phyloP scores from a whole-genome alignment of 2,329 filamentous ascomycete genomes.

The Aspergillus hiratsukae region DNA sequence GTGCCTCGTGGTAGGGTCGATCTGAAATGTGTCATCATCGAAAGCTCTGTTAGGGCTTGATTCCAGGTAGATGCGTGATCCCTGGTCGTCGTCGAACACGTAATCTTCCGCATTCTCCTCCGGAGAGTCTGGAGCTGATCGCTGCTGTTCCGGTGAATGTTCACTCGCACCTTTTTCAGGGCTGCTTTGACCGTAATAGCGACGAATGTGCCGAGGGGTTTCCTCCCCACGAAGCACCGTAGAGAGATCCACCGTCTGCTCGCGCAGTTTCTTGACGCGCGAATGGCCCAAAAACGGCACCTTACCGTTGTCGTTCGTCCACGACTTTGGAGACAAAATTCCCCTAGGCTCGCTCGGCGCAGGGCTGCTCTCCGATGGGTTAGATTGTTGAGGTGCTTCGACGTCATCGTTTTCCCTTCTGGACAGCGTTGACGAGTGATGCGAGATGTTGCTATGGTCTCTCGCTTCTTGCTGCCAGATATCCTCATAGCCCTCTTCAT shows the following conservation, averaged over 20 bases:
- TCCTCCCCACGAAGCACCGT: slow-evolving; percentile 27
- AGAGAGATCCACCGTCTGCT: slow-evolving; percentile 34
- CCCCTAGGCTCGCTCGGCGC: slow-evolving; percentile 17
- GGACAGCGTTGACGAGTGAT: slow-evolving; percentile 18
- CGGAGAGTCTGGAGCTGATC: slow-evolving; percentile 11
- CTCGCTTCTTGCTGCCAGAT: slow-evolving; percentile 46
- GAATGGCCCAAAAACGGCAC: slow-evolving; percentile 28
- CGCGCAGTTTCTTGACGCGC: slow-evolving; percentile 29
- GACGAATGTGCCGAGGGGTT: slow-evolving; percentile 34
- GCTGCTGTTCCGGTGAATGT: slow-evolving; percentile 10
- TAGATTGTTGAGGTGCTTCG: slow-evolving; percentile 23
- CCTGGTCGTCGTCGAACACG: slow-evolving; percentile 16
- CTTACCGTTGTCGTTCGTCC: slow-evolving; percentile 24
- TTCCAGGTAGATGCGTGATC: slow-evolving; percentile 20
- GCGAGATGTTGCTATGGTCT: slow-evolving; percentile 31
- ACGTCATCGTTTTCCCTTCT: slow-evolving; percentile 16
- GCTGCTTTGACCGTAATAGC: slow-evolving; percentile 33
- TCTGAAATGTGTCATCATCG: slow-evolving; percentile 20
- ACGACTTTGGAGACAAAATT: slow-evolving; percentile 26
- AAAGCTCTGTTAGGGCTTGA: slow-evolving; percentile 22
- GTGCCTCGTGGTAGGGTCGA: slow-evolving; percentile 20
- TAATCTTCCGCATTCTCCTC: slow-evolving; percentile 14
- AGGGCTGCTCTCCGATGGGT: slow-evolving; percentile 28
- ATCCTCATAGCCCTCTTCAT: slow-evolving; percentile 39
- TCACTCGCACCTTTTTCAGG: slow-evolving; percentile 21